Evolutionary conservation across 331 rosid species (phyloP), one percentile per base, ranked within the genome.

Genomic region (Quercus phellos): DNA sequence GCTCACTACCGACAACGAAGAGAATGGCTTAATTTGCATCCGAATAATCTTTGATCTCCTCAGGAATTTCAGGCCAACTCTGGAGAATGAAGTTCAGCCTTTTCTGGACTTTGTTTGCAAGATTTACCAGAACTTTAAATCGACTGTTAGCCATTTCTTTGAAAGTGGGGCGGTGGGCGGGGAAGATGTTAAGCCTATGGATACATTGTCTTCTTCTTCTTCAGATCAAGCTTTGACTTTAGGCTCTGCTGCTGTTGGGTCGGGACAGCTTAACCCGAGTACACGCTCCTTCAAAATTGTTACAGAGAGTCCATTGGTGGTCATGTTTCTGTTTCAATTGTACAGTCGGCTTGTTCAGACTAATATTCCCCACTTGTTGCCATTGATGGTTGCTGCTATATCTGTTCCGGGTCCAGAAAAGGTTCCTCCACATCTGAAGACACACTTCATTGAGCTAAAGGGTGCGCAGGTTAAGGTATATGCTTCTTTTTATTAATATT

Each of bases 381-480:
- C 98, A 55, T 80, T 90, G 83, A 94, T 94, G 98, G 98, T 94
- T 77, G 82, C 93, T 73, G 98, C 98, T 75, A 94, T 94, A 83
- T 94, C 98, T 38, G 91, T 94, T 75, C 93, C 91, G 55, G 98
- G 98, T 34, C 98, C 97, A 38, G 97, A 91, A 79, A 90, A 86
- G 85, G 94, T 94, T 80, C 96, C 97, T 84, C 61, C 85, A 19
- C 84, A 87, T 85, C 83, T 91, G 89, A 94, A 88, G 86, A 84
- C 83, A 64, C 91, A 91, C 76, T 91, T 89, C 84, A 85, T 87
- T 68, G 98, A 93, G 87, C 90, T 93, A 75, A 93, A 93, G 85
- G 96, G 97, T 64, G 94, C 98, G 19, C 98, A 94, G 74, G 98
- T 91, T 79, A 94, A 94, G 98, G 98, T 93, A 78, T 19, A 86